Base-by-base conservation (phyloP, 1,139 yeast species). In the Kodamaea suecica region DNA sequence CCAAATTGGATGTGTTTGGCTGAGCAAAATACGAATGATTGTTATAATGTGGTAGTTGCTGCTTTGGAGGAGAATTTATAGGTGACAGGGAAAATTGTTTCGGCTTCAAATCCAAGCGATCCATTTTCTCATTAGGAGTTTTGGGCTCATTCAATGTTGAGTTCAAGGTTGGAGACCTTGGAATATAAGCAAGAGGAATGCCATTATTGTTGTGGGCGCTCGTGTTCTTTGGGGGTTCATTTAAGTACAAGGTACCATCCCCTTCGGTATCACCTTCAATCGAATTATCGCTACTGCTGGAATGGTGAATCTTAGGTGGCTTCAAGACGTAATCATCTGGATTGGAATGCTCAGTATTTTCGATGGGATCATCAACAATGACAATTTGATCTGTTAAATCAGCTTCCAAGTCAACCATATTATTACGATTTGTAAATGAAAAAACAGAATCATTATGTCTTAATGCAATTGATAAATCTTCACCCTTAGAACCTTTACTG, bases 401-500 rank as follows among this genome's bases (percentile, higher is more conserved):
- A 5, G 28, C 11, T 10, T 27, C 30, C 6, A 23, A n/a, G 26
- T 12, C 26, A 7, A 8, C 19, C 9, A 16, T 25, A 16, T 40
- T 42, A 7, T 34, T 36, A 11, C 38, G 67, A 37, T 48, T 49
- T 8, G 30, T 32, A 27, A 59, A 47, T 28, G 65, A 60, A 34
- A 62, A 54, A 0, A 65, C 66, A n/a, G 71, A 63, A 40, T 68
- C 73, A 38, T 67, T 63, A 43, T 69, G 75, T 33, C 75, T 58
- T 31, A 69, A 57, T 3, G 66, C 55, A 5, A 69, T 63, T 1
- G 64, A 55, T 11, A 66, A 43, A 25, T 52, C 54, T 24, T 52
- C 54, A 15, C 42, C 47, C 8, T 44, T 39, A 15, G 36, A 34
- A 24, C 41, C 32, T 13, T 29, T 39, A 19, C 26, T 33, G 28